Evolutionary conservation across 495 filamentous ascomycete genomes (phyloP).

Genomic region (Apodospora peruviana): DNA sequence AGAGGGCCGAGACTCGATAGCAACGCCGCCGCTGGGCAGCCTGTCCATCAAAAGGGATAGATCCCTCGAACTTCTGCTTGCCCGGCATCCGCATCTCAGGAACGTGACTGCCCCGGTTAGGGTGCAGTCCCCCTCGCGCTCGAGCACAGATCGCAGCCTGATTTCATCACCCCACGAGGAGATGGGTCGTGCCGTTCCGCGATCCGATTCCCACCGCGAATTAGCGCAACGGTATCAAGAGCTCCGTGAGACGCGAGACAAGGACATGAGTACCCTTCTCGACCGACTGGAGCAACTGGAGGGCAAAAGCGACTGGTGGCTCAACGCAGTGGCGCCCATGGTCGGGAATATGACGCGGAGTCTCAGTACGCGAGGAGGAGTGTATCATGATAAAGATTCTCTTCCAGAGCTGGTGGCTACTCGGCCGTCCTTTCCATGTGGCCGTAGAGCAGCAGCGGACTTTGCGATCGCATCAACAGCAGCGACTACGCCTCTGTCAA

Average conservation of each 20-base stretch:
- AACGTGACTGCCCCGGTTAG: too few relatives aligned
- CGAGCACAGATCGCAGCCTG: not conserved
- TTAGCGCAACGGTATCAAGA: slow-evolving; percentile 27
- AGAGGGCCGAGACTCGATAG: not conserved
- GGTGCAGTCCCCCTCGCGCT: not conserved
- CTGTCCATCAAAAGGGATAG: too few relatives aligned
- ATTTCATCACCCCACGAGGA: not conserved
- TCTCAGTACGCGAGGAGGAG: not conserved
- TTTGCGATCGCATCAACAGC: not conserved
- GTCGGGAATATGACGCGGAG: slow-evolving; percentile 25
- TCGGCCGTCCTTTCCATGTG: too few relatives aligned
- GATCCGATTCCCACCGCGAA: slow-evolving; percentile 14
- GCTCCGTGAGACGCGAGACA: slow-evolving; percentile 22
- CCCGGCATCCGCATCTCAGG: too few relatives aligned
- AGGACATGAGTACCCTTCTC: slow-evolving; percentile 25
- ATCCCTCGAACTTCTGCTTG: too few relatives aligned
- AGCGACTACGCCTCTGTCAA: not conserved
- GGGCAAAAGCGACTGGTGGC: slow-evolving; percentile 24
- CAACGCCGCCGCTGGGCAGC: not conserved
- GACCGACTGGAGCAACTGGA: slow-evolving; percentile 26
- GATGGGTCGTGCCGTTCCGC: not conserved
- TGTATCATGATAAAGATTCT: not conserved
- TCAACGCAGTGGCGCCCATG: slow-evolving; percentile 24
- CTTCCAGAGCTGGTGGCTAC: not conserved
- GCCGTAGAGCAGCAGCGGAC: too few relatives aligned